Evolutionary conservation across 345 rosid genomes (phyloP), one percentile per base, ranked within the genome.

Genomic region (Hibiscus syriacus): DNA sequence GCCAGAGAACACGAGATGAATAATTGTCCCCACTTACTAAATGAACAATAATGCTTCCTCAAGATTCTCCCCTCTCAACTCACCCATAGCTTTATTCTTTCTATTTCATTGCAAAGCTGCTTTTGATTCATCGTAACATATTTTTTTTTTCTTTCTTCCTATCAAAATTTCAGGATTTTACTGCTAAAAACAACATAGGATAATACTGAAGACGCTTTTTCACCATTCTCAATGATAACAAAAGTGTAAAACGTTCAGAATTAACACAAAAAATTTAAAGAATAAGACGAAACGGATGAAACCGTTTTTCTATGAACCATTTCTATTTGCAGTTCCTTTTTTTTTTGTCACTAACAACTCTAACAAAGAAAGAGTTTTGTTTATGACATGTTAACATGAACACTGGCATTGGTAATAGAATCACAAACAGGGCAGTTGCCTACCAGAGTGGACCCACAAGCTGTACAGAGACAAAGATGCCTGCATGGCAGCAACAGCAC

Each of bases 401-500:
- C 85, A 74, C 82, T 84, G 65, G 78, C 94, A 78, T 74, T 79
- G 85, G 82, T 82, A 64, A 57, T 71, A 65, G 79, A 69, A 66
- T 81, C 67, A 48, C 92, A 87, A 30, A 76, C 80, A 63, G 87
- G 89, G 75, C 84, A 81, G 52, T 76, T 72, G 4, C 70, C 82
- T 57, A 73, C 61, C 58, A 82, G 71, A 71, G 70, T 76, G 77
- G 86, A 86, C 79, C 92, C 87, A 76, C 96, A 83, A 23, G 78
- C 65, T 55, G 89, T 56, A 74, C 96, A 89, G 68, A 91, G 82
- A 83, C 97, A 87, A 54, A 92, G 79, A 76, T 92, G 98, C 80
- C 93, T 78, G 80, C 98, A 92, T 32, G 98, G 96, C 75, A 89
- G 70, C 75, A 92, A 68, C 87, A 92, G 46, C 80, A 89, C 96